These are phyloP conservation scores for Knufia fluminis DNA, from an alignment of 2,329 filamentous ascomycete genomes.

Conservation along the genomic window DNA sequence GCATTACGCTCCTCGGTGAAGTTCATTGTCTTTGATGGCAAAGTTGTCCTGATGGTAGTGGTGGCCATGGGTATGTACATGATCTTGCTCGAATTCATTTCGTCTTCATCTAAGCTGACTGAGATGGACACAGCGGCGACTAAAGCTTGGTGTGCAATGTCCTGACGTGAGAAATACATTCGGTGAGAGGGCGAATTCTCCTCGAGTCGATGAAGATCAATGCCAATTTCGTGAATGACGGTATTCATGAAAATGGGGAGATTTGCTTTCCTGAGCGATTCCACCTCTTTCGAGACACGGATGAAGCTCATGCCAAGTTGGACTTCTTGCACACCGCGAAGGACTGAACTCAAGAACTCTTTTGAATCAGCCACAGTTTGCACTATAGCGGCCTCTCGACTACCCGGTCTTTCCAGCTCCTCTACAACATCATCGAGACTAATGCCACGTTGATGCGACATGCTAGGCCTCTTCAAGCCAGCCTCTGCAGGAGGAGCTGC, in stretches of 20 bases:
- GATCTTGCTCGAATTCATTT: constrained; percentile 73
- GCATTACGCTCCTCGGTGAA: constrained; percentile 58
- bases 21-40: constrained; percentile 89
- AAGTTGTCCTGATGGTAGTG: constrained; percentile 83
- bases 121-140: constrained; percentile 88
- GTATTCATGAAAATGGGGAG: constrained; percentile 73
- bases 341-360: constrained; percentile 79
- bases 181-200: constrained; percentile 87
- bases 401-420: constrained; percentile 62
- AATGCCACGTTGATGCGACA: constrained; percentile 36
- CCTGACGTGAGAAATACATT: constrained; percentile 93
- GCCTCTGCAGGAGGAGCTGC: constrained; percentile 31
- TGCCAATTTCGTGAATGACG: constrained; percentile 90
- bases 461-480: constrained; percentile 25
- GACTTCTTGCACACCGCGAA: constrained; percentile 89
- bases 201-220: constrained; percentile 86
- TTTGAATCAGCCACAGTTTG: constrained; percentile 85
- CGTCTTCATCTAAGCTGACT: constrained; percentile 82
- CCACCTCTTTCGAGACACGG: constrained; percentile 71
- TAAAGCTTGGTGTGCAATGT: constrained; percentile 89
- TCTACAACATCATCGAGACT: constrained; percentile 65
- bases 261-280: constrained; percentile 56
- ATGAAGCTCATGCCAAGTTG: constrained; percentile 91
- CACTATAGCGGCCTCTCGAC: constrained; percentile 58
- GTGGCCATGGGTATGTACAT: constrained; percentile 96